phyloP scores from a whole-genome alignment of 2,329 filamentous ascomycete genomes.

The Diaporthe ilicicola region DNA sequence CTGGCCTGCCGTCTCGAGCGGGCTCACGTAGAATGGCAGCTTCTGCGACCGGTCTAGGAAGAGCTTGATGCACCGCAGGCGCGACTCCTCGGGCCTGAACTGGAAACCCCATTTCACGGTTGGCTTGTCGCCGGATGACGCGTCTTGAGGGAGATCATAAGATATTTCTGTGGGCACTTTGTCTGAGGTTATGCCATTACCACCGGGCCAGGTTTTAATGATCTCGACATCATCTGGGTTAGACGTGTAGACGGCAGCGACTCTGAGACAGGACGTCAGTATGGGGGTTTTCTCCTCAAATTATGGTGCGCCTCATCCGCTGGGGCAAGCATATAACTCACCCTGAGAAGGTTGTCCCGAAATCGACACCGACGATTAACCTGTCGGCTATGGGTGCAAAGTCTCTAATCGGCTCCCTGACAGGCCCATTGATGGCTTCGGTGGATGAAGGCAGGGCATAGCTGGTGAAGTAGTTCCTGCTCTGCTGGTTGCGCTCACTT shows the following conservation, averaged over 20 bases:
- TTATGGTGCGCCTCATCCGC: background rate
- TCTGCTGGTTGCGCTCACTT: conserved; percentile 62
- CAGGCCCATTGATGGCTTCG: conserved; percentile 69
- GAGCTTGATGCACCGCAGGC: conserved; percentile 83
- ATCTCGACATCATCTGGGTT: conserved; percentile 84
- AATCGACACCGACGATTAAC: conserved; percentile 81
- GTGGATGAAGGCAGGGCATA: conserved; percentile 65
- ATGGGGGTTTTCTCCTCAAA: background rate
- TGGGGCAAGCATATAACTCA: conserved; percentile 50
- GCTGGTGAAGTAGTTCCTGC: conserved; percentile 64
- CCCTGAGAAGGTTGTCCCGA: conserved; percentile 86
- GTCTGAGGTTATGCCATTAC: conserved; percentile 87
- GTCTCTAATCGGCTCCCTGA: conserved; percentile 64
- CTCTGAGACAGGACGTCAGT: conserved; percentile 50
- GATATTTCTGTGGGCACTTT: conserved; percentile 86
- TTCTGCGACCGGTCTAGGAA: conserved; percentile 84
- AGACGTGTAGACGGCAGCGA: conserved; percentile 77
- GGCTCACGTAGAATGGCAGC: conserved; percentile 81
- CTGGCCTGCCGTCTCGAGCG: conserved; percentile 78
- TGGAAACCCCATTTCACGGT: conserved; percentile 82
- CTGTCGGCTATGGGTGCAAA: conserved; percentile 65
- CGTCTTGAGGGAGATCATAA: conserved; percentile 56
- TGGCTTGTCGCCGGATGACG: conserved; percentile 51
- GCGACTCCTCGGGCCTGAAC: conserved; percentile 79
- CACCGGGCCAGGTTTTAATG: conserved; percentile 85